Evolutionary conservation across 345 rosid genomes (phyloP), one percentile per base, ranked within the genome.

Genomic region (Lumnitzera littorea): DNA sequence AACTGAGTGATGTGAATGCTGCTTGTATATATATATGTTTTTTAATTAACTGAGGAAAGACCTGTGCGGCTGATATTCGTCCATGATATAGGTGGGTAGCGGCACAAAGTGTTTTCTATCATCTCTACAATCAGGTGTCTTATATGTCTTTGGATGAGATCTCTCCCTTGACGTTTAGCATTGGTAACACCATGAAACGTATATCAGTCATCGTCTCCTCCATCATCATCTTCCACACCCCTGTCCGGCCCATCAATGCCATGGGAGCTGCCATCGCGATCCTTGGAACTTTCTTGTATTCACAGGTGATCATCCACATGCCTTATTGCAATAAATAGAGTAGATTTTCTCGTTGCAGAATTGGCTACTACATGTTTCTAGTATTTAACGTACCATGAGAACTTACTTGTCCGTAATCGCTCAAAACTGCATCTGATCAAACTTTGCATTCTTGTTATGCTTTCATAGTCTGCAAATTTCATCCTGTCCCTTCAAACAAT

Each of bases 111-210:
- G 84, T 94, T 69, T 94, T 94, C 89, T 94, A 91, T 64, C 99
- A 94, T 66, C 89, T 94, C 52, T 94, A 94, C 81, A 92, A 92
- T 63, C 98, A 92, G 68, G 98, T 92, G 62, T 92, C 98, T 15
- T 92, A 92, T 81, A 92, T 92, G 98, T 89, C 98, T n/a, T 80
- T 92, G 50, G 96, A 92, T 51, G 76, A 92, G 74, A 92, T 92
- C 58, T 87, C 97, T 60, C 97, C 98, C 50, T 76, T 92, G 87
- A 92, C 98, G 23, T 92, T 92, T 70, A 92, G 98, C 73, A 70
- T 92, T 0, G 98, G 98, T 57, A 92, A 92, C 81, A 89, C 98
- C 20, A 88, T 94, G 97, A 94, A 94, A 68, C 90, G 99, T 68
- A 88, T 94, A 53, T 94, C 97, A 0, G 99, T 94, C 70, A 94